These are phyloP conservation scores for Lathyrus sativus DNA, from an alignment of 306 rosid species.

Conservation along the genomic window DNA sequence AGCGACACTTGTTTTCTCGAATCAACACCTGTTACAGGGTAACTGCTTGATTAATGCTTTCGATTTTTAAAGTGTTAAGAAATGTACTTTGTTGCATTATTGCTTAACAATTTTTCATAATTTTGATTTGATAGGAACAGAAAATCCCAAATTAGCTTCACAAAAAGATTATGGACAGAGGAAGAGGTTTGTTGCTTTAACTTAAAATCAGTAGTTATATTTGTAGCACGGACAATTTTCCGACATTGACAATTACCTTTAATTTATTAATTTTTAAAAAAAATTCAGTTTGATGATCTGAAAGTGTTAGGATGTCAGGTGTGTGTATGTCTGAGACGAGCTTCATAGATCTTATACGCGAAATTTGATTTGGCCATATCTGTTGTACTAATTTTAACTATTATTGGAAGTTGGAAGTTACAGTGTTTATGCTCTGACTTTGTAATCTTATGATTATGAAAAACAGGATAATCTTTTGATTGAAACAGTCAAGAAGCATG, in stretches of 20 bases:
- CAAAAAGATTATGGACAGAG: conserved; percentile 49
- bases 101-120: background rate
- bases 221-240: no score
- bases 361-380: background rate
- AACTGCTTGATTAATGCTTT: background rate
- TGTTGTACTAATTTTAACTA: background rate
- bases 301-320: no score
- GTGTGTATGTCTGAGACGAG: no score
- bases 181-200: conserved; percentile 51
- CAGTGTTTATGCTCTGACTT: conserved; percentile 19
- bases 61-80: background rate
- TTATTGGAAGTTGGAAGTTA: background rate
- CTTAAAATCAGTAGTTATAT: background rate
- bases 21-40: conserved; percentile 42
- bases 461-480: conserved; percentile 58
- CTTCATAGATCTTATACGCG: conserved; percentile 1
- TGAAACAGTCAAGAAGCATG: conserved; percentile 50
- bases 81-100: background rate
- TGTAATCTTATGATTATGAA: conserved; percentile 24
- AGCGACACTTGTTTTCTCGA: conserved; percentile 27
- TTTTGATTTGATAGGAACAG: conserved; percentile 40
- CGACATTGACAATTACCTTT: no score
- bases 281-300: no score
- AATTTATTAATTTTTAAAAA: no score
- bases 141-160: conserved; percentile 43